Conservation (phyloP, 257 asterid species). For the Fraxinus excelsior region DNA sequence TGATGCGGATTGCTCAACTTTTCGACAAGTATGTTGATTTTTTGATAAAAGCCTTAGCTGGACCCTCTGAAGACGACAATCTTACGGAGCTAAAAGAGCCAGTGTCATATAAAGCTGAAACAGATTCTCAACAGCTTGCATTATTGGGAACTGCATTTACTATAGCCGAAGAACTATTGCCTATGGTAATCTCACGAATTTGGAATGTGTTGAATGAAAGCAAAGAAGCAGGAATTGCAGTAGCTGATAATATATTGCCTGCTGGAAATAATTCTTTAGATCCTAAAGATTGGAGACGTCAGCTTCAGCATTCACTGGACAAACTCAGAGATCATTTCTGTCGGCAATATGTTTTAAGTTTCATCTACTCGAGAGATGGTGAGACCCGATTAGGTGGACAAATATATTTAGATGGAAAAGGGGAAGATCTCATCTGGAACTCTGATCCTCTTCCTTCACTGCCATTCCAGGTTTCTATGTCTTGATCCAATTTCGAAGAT, state of each 20-base stretch:
- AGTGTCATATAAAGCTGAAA: constrained; percentile 86
- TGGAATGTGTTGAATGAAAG: constrained; percentile 88
- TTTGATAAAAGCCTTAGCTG: constrained; percentile 76
- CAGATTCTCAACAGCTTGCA: constrained; percentile 96
- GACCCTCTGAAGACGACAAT: constrained; percentile 86
- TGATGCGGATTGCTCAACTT: constrained; percentile 82
- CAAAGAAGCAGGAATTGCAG: constrained; percentile 68
- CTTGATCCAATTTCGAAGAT: neutral
- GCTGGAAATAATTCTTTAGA: constrained; percentile 56
- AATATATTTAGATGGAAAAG: constrained; percentile 73
- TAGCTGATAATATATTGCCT: constrained; percentile 54
- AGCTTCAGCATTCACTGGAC: constrained; percentile 92
- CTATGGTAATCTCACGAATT: constrained; percentile 93
- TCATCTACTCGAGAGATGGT: constrained; percentile 94
- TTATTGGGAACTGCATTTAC: constrained; percentile 94
- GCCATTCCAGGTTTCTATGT: constrained; percentile 82
- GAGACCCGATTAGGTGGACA: constrained; percentile 89
- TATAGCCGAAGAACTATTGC: constrained; percentile 90
- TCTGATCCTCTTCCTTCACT: constrained; percentile 92
- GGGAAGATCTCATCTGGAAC: constrained; percentile 57
- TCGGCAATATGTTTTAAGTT: constrained; percentile 78
- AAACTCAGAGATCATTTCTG: constrained; percentile 93
- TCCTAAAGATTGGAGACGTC: constrained; percentile 94
- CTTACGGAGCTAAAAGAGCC: constrained; percentile 84
- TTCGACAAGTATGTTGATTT: constrained; percentile 85